Evolutionary conservation across 1,284 basidiomycete species (phyloP), one percentile per base, ranked within the genome.

Genomic region (Irpex lacteus): DNA sequence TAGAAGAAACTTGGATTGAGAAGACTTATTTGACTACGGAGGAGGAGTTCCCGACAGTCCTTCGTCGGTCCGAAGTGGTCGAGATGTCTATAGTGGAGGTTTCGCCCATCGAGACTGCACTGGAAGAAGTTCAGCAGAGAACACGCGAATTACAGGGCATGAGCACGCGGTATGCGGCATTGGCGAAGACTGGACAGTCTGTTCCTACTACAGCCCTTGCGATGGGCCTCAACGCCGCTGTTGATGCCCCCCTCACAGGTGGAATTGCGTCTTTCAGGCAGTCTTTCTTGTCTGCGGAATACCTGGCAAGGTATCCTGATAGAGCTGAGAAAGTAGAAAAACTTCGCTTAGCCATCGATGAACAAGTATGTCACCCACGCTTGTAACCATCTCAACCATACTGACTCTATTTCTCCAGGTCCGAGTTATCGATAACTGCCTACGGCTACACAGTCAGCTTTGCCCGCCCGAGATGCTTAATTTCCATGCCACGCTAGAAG

Each of bases 401-500:
- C 18, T 64, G 21, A 67, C 18, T 3, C 36, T 11, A 59, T 13
- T 19, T 56, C 34, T 34, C 40, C 63, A 95, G 89, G 90, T 90
- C 36, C 86, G 87, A 36, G 85, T 92, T 50, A 92, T 98, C 63
- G 90, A 94, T 66, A 86, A 84, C 57, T 96, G 94, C 73, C 82
- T 99, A 61, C 86, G 86, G 64, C 81, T 98, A 8, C 95, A 98
- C 73, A 88, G 88, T 1, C 83, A 88, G 61, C 78, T 98, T 57
- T 96, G 95, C 73, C 87, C 93, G 0, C 84, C 86, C 26, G 94
- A 95, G 77, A 98, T 96, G 85, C 80, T 91, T 59, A 86, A 90
- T 2, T 98, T 98, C 84, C 96, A 98, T 73, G 89, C 91, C 66
- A 96, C 94, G 0, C 80, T 98, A 57, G 90, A 93, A 75, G 89